A percentile compares a stretch with the other conserved stretches of the same genome.
phyloP scores from a whole-genome alignment of 257 asterid genomes.

The Penstemon newberryi region DNA sequence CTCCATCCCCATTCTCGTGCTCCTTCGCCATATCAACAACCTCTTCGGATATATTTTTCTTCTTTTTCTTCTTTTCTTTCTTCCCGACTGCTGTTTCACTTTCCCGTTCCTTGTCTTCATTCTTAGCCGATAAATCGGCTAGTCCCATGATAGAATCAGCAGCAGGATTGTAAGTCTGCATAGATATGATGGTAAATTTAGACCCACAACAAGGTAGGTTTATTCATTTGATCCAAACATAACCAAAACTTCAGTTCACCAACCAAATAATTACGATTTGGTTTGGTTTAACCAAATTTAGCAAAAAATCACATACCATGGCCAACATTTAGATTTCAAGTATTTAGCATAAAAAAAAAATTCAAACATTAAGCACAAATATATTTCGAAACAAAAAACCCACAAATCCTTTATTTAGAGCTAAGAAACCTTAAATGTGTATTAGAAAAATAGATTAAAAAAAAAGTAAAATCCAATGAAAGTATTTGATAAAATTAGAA shows the following conservation, averaged over 20 bases:
- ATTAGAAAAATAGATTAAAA: too few species aligned
- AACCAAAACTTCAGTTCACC: too few species aligned
- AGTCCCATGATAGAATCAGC: slow-evolving; percentile 48
- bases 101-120: slow-evolving; percentile 35
- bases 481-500: background rate
- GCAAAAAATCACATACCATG: too few species aligned
- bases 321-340: too few species aligned
- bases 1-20: slow-evolving; percentile 26
- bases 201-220: background rate
- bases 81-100: slow-evolving; percentile 27
- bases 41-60: slow-evolving; percentile 31
- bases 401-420: too few species aligned
- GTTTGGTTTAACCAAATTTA: too few species aligned
- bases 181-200: background rate
- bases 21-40: slow-evolving; percentile 2
- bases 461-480: too few species aligned
- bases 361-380: background rate
- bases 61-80: slow-evolving; percentile 57
- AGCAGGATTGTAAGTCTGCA: slow-evolving; percentile 51
- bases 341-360: too few species aligned
- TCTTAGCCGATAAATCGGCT: slow-evolving; percentile 30
- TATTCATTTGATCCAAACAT: too few species aligned
- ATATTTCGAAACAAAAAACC: background rate
- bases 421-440: too few species aligned
- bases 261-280: too few species aligned